Conservation (phyloP, 768 basidiomycete species). For the Leccinellum luteum region DNA sequence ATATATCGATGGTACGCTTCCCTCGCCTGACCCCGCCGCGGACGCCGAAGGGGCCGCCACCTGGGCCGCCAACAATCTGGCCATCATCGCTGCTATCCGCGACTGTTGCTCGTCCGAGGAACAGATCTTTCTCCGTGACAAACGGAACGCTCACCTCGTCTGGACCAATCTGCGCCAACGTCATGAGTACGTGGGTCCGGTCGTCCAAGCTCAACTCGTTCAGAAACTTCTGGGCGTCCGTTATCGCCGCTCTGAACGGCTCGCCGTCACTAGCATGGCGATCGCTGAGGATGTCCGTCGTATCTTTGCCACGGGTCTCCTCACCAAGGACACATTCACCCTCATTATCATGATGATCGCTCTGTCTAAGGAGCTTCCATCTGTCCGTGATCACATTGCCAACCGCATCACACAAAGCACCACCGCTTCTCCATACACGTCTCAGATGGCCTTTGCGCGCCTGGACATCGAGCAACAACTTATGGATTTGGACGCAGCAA, state of each 20-base stretch:
- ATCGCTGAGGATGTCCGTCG: background rate
- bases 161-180: background rate
- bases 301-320: background rate
- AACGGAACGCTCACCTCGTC: background rate
- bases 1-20: background rate
- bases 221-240: background rate
- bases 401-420: background rate
- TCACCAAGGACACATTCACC: background rate
- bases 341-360: background rate
- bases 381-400: background rate
- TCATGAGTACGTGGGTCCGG: background rate
- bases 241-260: background rate
- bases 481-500: background rate
- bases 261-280: background rate
- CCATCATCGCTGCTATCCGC: background rate
- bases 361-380: background rate
- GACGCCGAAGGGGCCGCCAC: background rate
- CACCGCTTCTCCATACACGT: background rate
- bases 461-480: background rate
- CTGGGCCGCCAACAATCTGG: background rate
- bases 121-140: background rate
- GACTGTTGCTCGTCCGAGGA: background rate
- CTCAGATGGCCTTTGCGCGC: background rate
- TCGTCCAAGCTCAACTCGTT: background rate
- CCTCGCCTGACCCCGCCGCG: background rate